phyloP scores from a whole-genome alignment of 1,139 yeast genomes.

The Protomyces gravidus region DNA sequence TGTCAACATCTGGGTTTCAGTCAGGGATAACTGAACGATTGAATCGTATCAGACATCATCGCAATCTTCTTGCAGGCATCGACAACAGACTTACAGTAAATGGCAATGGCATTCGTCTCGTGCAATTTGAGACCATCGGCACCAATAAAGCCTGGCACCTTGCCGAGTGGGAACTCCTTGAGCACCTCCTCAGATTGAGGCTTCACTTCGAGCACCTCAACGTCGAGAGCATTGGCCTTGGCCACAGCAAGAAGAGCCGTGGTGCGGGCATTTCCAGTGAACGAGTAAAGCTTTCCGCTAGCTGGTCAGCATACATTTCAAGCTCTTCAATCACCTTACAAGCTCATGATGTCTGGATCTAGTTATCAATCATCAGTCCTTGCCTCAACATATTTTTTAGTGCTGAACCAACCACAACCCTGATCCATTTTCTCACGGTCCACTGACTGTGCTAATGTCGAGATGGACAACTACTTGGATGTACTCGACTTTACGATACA shows the following conservation, averaged over 20 bases:
- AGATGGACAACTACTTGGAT: too few species aligned
- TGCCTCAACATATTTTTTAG: background rate
- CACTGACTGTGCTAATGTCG: too few species aligned
- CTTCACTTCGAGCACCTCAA: conserved; percentile 51
- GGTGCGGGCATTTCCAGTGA: conserved; percentile 27
- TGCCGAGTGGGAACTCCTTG: conserved; percentile 53
- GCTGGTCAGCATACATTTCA: background rate
- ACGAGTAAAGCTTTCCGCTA: conserved; percentile 24
- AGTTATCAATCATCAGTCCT: too few species aligned
- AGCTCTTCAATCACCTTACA: too few species aligned
- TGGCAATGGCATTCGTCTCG: conserved; percentile 70
- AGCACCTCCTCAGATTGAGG: conserved; percentile 49
- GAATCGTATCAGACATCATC: conserved; percentile 32
- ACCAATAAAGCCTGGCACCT: conserved; percentile 68
- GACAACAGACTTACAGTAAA: conserved; percentile 42
- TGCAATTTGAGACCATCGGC: conserved; percentile 73
- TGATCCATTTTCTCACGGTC: background rate
- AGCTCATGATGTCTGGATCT: background rate
- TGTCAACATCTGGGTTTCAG: conserved; percentile 76
- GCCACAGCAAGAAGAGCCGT: conserved; percentile 44
- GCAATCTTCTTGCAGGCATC: background rate
- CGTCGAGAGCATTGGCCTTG: conserved; percentile 67
- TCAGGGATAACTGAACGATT: conserved; percentile 85
- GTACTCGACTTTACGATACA: too few species aligned
- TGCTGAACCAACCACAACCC: background rate